A percentile compares a stretch with the other conserved stretches of the same genome.
Evolutionary conservation across 495 filamentous ascomycete genomes (phyloP).

Genomic region (Penicillium steckii): DNA sequence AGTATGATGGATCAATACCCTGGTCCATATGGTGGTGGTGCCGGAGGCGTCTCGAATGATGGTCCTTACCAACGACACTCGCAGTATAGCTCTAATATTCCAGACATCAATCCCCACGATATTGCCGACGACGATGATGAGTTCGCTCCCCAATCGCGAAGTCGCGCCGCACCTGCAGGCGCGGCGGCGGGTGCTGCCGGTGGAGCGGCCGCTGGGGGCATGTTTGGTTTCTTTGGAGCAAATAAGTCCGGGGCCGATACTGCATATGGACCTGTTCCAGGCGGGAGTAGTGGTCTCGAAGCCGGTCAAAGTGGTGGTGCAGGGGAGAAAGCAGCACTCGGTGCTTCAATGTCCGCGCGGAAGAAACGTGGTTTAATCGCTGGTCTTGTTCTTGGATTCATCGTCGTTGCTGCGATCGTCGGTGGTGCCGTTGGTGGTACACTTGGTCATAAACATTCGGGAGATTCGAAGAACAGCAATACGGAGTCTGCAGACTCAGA

Average conservation of each 20-base stretch:
- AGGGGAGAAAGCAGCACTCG: slow-evolving; percentile 49
- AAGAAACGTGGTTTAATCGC: slow-evolving; percentile 74
- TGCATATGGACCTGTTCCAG: slow-evolving; percentile 55
- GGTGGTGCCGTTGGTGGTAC: slow-evolving; percentile 79
- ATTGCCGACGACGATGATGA: slow-evolving; percentile 88
- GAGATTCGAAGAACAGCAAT: slow-evolving; percentile 11
- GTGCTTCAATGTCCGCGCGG: slow-evolving; percentile 45
- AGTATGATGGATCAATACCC: slow-evolving; percentile 34
- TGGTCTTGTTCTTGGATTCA: slow-evolving; percentile 54
- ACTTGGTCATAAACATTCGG: slow-evolving; percentile 48
- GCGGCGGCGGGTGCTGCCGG: slow-evolving; percentile 50
- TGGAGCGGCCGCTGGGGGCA: slow-evolving; percentile 54
- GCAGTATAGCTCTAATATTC: slow-evolving; percentile 52
- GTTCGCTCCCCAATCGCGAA: slow-evolving; percentile 44
- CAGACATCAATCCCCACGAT: slow-evolving; percentile 70
- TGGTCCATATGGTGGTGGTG: slow-evolving; percentile 30
- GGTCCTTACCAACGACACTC: slow-evolving; percentile 62
- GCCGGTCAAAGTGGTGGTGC: slow-evolving; percentile 17
- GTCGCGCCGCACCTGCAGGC: slow-evolving; percentile 41
- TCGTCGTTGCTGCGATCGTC: slow-evolving; percentile 68
- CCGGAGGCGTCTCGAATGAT: slow-evolving; percentile 38
- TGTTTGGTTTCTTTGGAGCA: slow-evolving; percentile 41
- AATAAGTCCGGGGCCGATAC: slow-evolving; percentile 41
- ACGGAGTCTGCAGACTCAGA: slow-evolving; percentile 42
- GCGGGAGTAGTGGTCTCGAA: slow-evolving; percentile 16